phyloP scores from a whole-genome alignment of 495 filamentous ascomycete species.

The Daldinia caldariorum region DNA sequence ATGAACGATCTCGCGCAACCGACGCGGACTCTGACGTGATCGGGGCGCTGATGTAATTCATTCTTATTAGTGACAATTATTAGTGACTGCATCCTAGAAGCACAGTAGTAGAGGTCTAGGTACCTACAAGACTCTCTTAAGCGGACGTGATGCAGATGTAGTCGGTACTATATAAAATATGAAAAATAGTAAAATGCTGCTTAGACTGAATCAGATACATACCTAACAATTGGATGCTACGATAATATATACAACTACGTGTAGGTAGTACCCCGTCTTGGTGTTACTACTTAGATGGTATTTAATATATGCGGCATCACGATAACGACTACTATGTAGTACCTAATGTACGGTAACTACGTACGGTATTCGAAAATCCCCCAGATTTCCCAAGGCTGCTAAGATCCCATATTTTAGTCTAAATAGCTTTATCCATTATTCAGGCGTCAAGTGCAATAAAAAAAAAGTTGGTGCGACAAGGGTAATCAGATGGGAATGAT shows the following conservation, averaged over 20 bases:
- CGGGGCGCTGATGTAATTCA: slow-evolving; percentile 40
- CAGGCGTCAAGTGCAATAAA: slow-evolving; percentile 25
- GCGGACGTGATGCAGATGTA: neutral
- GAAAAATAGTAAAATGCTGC: neutral
- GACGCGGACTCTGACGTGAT: slow-evolving; percentile 40
- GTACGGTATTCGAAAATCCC: slow-evolving; percentile 18
- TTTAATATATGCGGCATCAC: slow-evolving; percentile 10
- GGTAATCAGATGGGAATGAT: slow-evolving; percentile 12
- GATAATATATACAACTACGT: neutral
- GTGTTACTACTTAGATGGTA: slow-evolving; percentile 9
- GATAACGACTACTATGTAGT: too few relatives aligned
- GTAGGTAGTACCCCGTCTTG: slow-evolving; percentile 1
- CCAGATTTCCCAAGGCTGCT: slow-evolving; percentile 25
- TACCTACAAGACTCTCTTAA: neutral
- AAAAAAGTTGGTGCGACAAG: slow-evolving; percentile 25
- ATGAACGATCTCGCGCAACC: slow-evolving; percentile 30
- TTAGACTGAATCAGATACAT: slow-evolving; percentile 27
- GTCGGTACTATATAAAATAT: neutral
- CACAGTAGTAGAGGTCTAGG: neutral
- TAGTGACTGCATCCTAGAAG: neutral
- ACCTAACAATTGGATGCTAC: neutral
- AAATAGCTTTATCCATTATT: slow-evolving; percentile 31
- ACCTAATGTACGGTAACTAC: slow-evolving; percentile 9
- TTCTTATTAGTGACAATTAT: slow-evolving; percentile 8
- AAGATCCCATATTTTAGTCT: slow-evolving; percentile 21